A percentile compares a stretch with the other conserved stretches of the same genome.
Evolutionary conservation across 177 flowering plant species (phyloP).

Genomic region (Vitis hybrid): DNA sequence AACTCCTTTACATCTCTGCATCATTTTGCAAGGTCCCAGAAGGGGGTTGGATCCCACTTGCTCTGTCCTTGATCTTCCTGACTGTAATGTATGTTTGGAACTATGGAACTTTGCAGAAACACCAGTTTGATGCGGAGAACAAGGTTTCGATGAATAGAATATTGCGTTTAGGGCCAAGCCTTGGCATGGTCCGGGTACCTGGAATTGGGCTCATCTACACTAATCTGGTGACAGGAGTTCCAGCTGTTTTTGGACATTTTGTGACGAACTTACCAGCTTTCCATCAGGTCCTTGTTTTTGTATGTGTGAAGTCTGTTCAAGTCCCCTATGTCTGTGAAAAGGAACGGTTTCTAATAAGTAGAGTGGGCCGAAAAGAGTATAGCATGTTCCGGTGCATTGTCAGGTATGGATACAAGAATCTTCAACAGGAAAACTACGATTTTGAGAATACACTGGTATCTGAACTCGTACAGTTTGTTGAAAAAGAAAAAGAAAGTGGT

Average conservation of each 20-base stretch:
- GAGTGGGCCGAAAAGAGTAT: slow-evolving; percentile 57
- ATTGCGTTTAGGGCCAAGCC: slow-evolving; percentile 55
- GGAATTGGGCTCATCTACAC: slow-evolving; percentile 70
- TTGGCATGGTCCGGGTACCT: slow-evolving; percentile 73
- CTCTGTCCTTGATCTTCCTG: slow-evolving; percentile 51
- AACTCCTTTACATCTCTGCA: slow-evolving; percentile 61
- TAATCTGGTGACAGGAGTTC: slow-evolving; percentile 56
- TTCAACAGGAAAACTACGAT: slow-evolving; percentile 49
- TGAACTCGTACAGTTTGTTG: slow-evolving; percentile 39
- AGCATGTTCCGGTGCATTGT: slow-evolving; percentile 71
- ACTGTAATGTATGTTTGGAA: slow-evolving; percentile 66
- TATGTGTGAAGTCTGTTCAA: slow-evolving; percentile 63
- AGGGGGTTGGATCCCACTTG: slow-evolving; percentile 78
- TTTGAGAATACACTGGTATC: slow-evolving; percentile 57
- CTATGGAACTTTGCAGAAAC: slow-evolving; percentile 65
- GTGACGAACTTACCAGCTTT: slow-evolving; percentile 77
- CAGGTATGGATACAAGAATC: slow-evolving; percentile 76
- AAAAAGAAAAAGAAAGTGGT: slow-evolving; percentile 31
- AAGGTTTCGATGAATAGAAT: slow-evolving; percentile 63
- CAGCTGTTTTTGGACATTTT: slow-evolving; percentile 68
- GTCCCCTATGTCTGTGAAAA: slow-evolving; percentile 46
- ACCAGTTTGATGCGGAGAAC: slow-evolving; percentile 63
- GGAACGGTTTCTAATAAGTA: slow-evolving; percentile 47
- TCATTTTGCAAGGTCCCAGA: slow-evolving; percentile 50
- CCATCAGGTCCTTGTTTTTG: slow-evolving; percentile 65